Evolutionary conservation across 2,329 filamentous ascomycete species (phyloP).

Genomic region (Trichoderma guizhouense): DNA sequence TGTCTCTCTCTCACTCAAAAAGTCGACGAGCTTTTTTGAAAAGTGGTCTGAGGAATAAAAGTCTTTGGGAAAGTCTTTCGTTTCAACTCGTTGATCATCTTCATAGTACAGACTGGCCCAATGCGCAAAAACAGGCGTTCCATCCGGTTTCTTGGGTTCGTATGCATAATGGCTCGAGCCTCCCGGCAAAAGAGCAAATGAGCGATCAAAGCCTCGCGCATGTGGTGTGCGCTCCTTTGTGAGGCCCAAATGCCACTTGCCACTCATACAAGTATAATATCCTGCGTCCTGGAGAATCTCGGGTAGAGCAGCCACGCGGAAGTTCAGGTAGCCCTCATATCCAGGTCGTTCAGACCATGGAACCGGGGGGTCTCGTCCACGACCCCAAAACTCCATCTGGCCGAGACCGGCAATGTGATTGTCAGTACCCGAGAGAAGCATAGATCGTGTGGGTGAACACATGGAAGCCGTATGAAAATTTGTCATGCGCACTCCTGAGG

Average conservation of each 20-base stretch:
- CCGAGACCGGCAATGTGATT: conserved; percentile 55
- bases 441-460: conserved; percentile 61
- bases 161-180: conserved; percentile 50
- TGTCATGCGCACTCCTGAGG: conserved; percentile 45
- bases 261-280: conserved; percentile 58
- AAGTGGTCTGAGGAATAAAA: conserved; percentile 11
- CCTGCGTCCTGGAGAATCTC: conserved; percentile 57
- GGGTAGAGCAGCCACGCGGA: conserved; percentile 53
- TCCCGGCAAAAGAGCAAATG: conserved; percentile 58
- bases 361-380: conserved; percentile 6
- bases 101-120: conserved; percentile 13
- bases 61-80: not conserved
- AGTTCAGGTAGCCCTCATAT: conserved; percentile 61
- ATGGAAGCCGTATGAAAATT: conserved; percentile 56
- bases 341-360: conserved; percentile 39
- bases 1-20: conserved; percentile 16
- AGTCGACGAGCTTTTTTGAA: not conserved
- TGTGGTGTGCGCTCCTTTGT: conserved; percentile 54
- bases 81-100: conserved; percentile 2
- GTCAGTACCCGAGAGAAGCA: conserved; percentile 59
- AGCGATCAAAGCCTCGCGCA: conserved; percentile 56
- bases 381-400: conserved; percentile 10
- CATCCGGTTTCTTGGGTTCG: conserved; percentile 1
- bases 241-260: conserved; percentile 62
- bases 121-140: conserved; percentile 2